Evolutionary conservation across 2,329 filamentous ascomycete genomes (phyloP).

Genomic region (Clarireedia monteithiana): DNA sequence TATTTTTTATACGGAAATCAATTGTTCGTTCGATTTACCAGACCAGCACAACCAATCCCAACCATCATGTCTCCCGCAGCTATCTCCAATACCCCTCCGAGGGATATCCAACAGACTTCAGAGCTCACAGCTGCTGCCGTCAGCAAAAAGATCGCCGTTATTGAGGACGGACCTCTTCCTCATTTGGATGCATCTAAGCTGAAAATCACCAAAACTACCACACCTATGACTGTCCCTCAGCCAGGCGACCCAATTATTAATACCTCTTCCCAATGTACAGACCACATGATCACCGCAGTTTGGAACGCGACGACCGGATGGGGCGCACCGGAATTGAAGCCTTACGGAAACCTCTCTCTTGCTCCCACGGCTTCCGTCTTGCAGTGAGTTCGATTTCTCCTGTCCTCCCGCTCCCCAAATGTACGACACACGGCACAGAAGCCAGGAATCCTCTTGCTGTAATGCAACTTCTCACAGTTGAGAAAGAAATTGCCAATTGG

Average conservation of each 20-base stretch:
- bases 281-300: conserved; percentile 77
- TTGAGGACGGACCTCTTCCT: conserved; percentile 41
- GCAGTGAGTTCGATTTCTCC: conserved; percentile 36
- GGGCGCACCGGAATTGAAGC: conserved; percentile 65
- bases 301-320: conserved; percentile 64
- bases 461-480: too few species aligned
- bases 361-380: conserved; percentile 75
- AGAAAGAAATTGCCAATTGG: too few species aligned
- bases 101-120: conserved; percentile 37
- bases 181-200: conserved; percentile 54
- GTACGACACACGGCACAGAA: too few species aligned
- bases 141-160: conserved; percentile 37
- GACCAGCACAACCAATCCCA: neutral
- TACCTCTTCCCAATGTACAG: conserved; percentile 41
- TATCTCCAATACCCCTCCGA: conserved; percentile 28
- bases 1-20: neutral
- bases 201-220: conserved; percentile 43
- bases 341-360: conserved; percentile 70
- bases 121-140: conserved; percentile 46
- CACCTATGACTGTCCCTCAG: conserved; percentile 45
- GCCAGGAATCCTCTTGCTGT: too few species aligned
- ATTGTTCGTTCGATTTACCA: neutral
- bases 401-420: neutral
- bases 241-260: conserved; percentile 33
- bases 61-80: conserved; percentile 41